Evolutionary conservation across 371 early-diverging fungal species (phyloP).

Genomic region (Rhizopus delemar): DNA sequence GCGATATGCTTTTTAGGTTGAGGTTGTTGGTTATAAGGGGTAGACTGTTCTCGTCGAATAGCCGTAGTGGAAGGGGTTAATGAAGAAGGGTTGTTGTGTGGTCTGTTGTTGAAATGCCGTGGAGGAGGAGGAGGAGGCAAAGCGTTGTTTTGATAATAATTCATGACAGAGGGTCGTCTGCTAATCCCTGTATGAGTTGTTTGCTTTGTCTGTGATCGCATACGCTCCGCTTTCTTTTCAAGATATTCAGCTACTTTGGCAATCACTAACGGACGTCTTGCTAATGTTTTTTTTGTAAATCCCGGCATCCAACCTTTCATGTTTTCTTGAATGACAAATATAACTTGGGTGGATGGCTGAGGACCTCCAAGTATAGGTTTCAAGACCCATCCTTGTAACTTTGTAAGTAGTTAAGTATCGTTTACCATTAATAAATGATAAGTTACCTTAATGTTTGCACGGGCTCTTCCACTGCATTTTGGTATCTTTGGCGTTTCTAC

Average conservation of each 20-base stretch:
- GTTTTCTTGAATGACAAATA: slow-evolving; percentile 55
- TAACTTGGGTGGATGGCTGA: slow-evolving; percentile 60
- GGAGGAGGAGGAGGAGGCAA: background rate
- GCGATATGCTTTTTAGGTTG: slow-evolving; percentile 33
- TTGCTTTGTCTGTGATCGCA: slow-evolving; percentile 32
- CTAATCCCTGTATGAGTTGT: slow-evolving; percentile 16
- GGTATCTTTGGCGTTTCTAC: slow-evolving; percentile 69
- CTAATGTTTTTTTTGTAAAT: slow-evolving; percentile 65
- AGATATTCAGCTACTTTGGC: slow-evolving; percentile 66
- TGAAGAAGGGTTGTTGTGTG: background rate
- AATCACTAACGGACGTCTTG: slow-evolving; percentile 65
- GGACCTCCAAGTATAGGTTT: slow-evolving; percentile 54
- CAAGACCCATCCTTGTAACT: slow-evolving; percentile 69
- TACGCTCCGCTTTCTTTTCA: slow-evolving; percentile 60
- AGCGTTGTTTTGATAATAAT: background rate
- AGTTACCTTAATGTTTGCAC: slow-evolving; percentile 60
- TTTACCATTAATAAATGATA: background rate
- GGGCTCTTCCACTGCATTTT: slow-evolving; percentile 53
- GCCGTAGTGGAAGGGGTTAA: slow-evolving; percentile 17
- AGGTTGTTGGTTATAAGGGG: background rate
- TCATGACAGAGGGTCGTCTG: slow-evolving; percentile 40
- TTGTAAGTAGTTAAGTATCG: background rate
- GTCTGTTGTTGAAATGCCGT: background rate
- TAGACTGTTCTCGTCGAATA: background rate
- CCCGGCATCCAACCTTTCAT: slow-evolving; percentile 65